Evolutionary conservation across 106 monocot species (phyloP).

Genomic region (Agapanthus africanus): DNA sequence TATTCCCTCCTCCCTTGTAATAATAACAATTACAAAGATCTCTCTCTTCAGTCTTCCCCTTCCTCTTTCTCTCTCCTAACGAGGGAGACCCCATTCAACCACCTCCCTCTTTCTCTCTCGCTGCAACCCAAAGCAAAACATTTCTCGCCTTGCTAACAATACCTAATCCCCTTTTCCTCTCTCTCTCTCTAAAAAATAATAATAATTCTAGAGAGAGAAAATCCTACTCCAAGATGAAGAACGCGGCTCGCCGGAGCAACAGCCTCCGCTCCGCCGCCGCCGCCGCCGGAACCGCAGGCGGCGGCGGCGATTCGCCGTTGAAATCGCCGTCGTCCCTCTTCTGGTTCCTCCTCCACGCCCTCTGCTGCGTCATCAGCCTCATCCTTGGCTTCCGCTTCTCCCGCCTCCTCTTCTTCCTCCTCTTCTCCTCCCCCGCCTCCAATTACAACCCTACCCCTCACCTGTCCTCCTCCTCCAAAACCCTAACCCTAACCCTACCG

Average conservation of each 20-base stretch:
- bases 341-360: slow-evolving; percentile 56
- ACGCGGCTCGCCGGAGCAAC: slow-evolving; percentile 13
- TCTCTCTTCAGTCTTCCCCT: not conserved
- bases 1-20: too few species aligned
- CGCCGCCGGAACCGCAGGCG: not conserved
- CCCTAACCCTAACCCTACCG: slow-evolving; percentile 15
- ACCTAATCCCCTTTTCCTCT: not conserved
- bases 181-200: not conserved
- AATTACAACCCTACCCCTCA: slow-evolving; percentile 3
- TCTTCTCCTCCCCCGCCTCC: slow-evolving; percentile 41
- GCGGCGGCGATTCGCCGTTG: not conserved
- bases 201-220: not conserved
- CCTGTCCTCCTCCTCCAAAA: slow-evolving; percentile 16
- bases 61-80: not conserved
- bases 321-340: slow-evolving; percentile 27
- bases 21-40: too few species aligned
- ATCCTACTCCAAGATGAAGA: not conserved
- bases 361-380: slow-evolving; percentile 67
- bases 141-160: too few species aligned
- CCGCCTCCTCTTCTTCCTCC: slow-evolving; percentile 71
- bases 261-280: slow-evolving; percentile 19
- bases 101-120: too few species aligned
- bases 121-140: slow-evolving; percentile 4
- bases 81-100: too few species aligned
- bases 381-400: slow-evolving; percentile 89